phyloP scores from a whole-genome alignment of 345 rosid species.

The Trapa bicornis region DNA sequence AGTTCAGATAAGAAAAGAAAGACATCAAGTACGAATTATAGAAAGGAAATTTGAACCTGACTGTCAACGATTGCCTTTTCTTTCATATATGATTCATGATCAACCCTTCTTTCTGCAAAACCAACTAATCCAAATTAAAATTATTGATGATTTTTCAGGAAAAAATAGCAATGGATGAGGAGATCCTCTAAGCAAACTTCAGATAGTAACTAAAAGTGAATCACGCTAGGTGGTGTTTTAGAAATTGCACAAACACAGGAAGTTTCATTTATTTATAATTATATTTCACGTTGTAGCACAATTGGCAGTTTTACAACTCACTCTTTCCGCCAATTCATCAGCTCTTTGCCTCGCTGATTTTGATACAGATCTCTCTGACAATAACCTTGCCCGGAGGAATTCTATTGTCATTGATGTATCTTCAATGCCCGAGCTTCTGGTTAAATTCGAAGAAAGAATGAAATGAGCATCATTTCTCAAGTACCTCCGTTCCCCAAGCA shows the following conservation, averaged over 20 bases:
- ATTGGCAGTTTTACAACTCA: conserved; percentile 11
- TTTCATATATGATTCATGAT: neutral
- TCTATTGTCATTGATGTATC: conserved; percentile 72
- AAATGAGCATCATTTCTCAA: neutral
- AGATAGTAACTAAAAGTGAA: neutral
- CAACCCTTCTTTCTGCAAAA: neutral
- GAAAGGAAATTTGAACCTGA: neutral
- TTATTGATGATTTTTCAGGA: neutral
- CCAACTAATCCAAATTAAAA: too few relatives aligned
- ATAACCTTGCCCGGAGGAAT: conserved; percentile 72
- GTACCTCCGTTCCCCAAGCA: neutral
- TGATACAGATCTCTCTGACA: conserved; percentile 84
- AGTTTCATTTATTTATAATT: neutral
- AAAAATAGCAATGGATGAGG: neutral
- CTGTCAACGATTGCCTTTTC: neutral
- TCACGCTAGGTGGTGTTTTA: too few relatives aligned
- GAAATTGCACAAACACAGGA: neutral
- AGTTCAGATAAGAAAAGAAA: conserved; percentile 7
- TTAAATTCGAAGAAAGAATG: neutral
- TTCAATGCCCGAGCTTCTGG: conserved; percentile 43
- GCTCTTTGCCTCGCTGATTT: conserved; percentile 76
- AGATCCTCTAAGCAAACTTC: too few relatives aligned
- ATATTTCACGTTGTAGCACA: neutral
- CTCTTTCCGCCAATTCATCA: conserved; percentile 65
- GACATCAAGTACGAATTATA: neutral